phyloP scores from a whole-genome alignment of 164 flowering plant species.

The Berberis vulgaris region DNA sequence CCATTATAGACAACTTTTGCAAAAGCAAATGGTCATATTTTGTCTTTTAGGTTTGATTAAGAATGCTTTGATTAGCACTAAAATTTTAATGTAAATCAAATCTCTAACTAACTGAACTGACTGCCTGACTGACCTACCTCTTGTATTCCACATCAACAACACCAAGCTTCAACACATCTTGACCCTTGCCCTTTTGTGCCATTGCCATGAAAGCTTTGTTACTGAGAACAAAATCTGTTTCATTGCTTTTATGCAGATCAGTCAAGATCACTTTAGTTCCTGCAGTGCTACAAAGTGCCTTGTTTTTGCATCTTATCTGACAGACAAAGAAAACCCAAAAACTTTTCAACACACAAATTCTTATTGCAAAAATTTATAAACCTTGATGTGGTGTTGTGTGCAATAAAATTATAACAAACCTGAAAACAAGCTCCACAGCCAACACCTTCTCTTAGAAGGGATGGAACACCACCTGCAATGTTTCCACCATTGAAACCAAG shows the following conservation, averaged over 20 bases:
- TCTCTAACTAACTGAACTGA: no score
- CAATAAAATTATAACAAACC: conserved; percentile 18
- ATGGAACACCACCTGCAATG: conserved; percentile 62
- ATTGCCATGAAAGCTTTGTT: conserved; percentile 58
- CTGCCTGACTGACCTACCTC: conserved; percentile 31
- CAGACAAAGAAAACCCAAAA: background rate
- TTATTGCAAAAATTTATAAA: background rate
- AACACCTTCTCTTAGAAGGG: conserved; percentile 66
- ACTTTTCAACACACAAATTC: background rate
- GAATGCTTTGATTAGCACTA: background rate
- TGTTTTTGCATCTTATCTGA: conserved; percentile 79
- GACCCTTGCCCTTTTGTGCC: conserved; percentile 49
- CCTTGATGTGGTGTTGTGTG: background rate
- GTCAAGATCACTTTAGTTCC: conserved; percentile 58
- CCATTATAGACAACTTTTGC: no score
- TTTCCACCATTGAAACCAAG: conserved; percentile 43
- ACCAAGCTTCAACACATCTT: conserved; percentile 40
- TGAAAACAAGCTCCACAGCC: conserved; percentile 91
- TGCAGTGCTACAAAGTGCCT: conserved; percentile 31
- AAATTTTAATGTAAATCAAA: no score
- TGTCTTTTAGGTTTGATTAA: no score
- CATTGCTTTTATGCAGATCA: conserved; percentile 51
- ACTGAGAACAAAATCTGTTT: conserved; percentile 69
- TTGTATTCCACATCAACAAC: conserved; percentile 68
- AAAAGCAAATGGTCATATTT: no score